phyloP scores from a whole-genome alignment of 2,329 filamentous ascomycete species.

The Trichoderma sp. region DNA sequence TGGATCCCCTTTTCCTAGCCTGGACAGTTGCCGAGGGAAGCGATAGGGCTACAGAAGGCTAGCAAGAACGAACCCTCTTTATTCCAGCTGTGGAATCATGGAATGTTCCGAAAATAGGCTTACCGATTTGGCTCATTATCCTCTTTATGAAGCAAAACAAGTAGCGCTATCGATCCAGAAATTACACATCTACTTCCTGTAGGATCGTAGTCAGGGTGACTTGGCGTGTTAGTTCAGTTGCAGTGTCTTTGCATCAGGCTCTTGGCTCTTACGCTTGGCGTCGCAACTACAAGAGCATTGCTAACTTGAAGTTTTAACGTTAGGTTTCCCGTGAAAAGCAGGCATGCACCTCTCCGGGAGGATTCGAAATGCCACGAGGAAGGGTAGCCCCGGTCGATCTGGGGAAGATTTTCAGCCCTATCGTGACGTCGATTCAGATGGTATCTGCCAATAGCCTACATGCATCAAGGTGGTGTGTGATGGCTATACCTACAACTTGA shows the following conservation, averaged over 20 bases:
- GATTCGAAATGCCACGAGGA: background rate
- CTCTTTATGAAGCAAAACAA: background rate
- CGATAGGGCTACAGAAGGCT: background rate
- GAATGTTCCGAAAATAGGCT: too few relatives aligned
- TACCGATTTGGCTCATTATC: too few relatives aligned
- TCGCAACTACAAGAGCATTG: background rate
- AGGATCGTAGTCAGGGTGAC: background rate
- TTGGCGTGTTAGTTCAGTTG: background rate
- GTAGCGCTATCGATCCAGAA: background rate
- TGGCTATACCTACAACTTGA: background rate
- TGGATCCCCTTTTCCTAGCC: background rate
- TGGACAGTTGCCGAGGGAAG: background rate
- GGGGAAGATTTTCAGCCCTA: background rate
- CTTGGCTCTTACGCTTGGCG: background rate
- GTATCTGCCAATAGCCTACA: background rate
- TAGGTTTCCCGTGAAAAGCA: background rate
- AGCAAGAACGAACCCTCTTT: background rate
- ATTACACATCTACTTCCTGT: background rate
- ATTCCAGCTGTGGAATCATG: background rate
- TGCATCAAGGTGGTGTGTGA: too few relatives aligned
- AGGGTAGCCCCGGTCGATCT: background rate
- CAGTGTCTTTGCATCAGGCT: background rate
- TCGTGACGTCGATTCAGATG: background rate
- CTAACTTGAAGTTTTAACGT: background rate
- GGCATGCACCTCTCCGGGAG: background rate